Conservation (phyloP, 2,329 filamentous ascomycete species). For the Coleophoma crateriformis region DNA sequence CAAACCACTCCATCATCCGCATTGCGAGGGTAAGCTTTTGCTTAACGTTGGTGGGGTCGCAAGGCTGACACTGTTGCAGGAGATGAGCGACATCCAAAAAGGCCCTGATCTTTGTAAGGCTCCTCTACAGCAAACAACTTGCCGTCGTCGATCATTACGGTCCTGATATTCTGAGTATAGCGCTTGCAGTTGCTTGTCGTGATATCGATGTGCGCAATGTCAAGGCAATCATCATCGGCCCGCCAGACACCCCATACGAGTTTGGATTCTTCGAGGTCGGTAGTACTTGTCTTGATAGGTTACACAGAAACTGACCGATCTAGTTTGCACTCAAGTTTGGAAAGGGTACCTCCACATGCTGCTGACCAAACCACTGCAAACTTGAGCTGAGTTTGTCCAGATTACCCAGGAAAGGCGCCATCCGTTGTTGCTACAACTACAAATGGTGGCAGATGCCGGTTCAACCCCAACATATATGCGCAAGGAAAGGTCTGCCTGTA, state of each 20-base stretch:
- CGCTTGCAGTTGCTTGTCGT: constrained; percentile 79
- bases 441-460: constrained; percentile 80
- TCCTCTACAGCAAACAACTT: constrained; percentile 6
- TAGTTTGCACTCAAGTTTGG: constrained; percentile 75
- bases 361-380: background rate
- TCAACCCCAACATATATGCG: constrained; percentile 96
- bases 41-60: constrained; percentile 21
- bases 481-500: constrained; percentile 88
- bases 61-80: constrained; percentile 46
- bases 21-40: constrained; percentile 69
- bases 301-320: constrained; percentile 20
- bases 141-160: background rate
- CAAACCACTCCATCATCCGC: constrained; percentile 81
- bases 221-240: constrained; percentile 82
- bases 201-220: constrained; percentile 88
- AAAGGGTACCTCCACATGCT: constrained; percentile 45
- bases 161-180: constrained; percentile 33
- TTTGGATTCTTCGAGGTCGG: constrained; percentile 93
- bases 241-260: constrained; percentile 91
- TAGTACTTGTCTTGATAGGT: constrained; percentile 1
- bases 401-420: constrained; percentile 72
- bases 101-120: constrained; percentile 74
- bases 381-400: constrained; percentile 34
- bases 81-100: constrained; percentile 80
- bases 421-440: constrained; percentile 69